Base-by-base conservation (phyloP, 169 alveolate species). In the Cryptosporidium felis region DNA sequence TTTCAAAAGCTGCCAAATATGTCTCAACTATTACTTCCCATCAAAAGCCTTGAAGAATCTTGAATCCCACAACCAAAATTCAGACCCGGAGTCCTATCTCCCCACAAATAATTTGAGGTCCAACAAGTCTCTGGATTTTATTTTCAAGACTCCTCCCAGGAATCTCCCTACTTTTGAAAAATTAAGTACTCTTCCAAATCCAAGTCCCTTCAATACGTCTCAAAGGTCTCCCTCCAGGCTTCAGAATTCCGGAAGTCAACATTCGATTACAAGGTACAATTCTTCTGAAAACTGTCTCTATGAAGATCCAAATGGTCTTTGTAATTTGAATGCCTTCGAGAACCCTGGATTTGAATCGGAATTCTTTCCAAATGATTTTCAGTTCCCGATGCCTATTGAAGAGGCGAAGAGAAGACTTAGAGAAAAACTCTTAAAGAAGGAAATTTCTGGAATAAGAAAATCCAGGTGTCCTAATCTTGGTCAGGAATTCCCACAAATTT, bases 11-110 rank as follows among this genome's bases (percentile, higher is more conserved):
- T 74, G 85, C 40, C 74, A 74, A 21, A 74, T 74, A 21, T 74
- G 85, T 56, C 56, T 74, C 28, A 74, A 74, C 16, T 74, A 74
- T 21, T 74, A 74, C 42, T 53, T 74, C 23, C 85, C 85, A 14
- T 74, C 85, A 4, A 74, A 74, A 40, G 85, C 85, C 9, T 23
- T 74, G 10, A 40, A 36, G 8, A 14, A 14, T 14, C n/a, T 61
- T 34, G 80, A 61, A 61, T 61, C 80, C 9, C 12, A 36, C 34
- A 14, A 32, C 34, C 12, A 34, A 38, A 61, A 12, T 23, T 3
- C 56, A 6, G 80, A 61, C 5, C 23, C 40, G 0, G 58, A 34
- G n/a, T 5, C 16, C 34, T 23, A 61, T 61, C 26, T 21, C 5
- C 34, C 10, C 44, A 28, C n/a, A n/a, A n/a, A n/a, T n/a, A n/a